Percentiles rank a stretch among this genome's conserved stretches.
Evolutionary conservation across 331 rosid species (phyloP).

Genomic region (Erythrophleum ivorense): DNA sequence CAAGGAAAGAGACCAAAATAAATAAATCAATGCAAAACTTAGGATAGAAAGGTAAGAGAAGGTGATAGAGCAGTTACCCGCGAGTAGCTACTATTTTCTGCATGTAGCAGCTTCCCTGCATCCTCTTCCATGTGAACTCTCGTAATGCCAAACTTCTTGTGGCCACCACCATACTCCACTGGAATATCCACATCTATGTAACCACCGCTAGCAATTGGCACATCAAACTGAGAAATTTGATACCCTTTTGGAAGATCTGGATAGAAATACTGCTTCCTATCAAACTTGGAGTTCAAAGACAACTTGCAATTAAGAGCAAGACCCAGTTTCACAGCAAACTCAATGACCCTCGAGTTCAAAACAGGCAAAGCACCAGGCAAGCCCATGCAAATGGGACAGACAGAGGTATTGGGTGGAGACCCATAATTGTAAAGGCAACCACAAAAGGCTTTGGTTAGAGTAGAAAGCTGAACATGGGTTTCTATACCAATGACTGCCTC

Average conservation of each 20-base stretch:
- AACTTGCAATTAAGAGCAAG: slow-evolving; percentile 89
- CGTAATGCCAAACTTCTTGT: slow-evolving; percentile 84
- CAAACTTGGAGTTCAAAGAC: slow-evolving; percentile 83
- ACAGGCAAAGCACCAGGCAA: slow-evolving; percentile 93
- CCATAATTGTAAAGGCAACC: slow-evolving; percentile 83
- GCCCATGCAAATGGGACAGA: slow-evolving; percentile 96
- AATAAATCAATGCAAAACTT: not conserved
- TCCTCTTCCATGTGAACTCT: slow-evolving; percentile 99
- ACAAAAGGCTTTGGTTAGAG: slow-evolving; percentile 90
- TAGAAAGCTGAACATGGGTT: slow-evolving; percentile 92
- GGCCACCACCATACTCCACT: slow-evolving; percentile 87
- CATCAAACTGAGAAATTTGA: slow-evolving; percentile 95
- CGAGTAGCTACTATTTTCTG: slow-evolving; percentile 78
- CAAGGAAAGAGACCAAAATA: not conserved
- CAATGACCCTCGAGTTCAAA: slow-evolving; percentile 77
- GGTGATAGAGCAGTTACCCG: slow-evolving; percentile 54
- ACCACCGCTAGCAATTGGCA: slow-evolving; percentile 82
- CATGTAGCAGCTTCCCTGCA: slow-evolving; percentile 91
- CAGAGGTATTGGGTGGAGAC: slow-evolving; percentile 69
- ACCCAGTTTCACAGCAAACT: slow-evolving; percentile 76
- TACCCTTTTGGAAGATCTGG: slow-evolving; percentile 98
- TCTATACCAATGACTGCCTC: slow-evolving; percentile 89
- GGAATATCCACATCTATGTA: slow-evolving; percentile 86
- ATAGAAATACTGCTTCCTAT: slow-evolving; percentile 93
- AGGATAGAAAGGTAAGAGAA: slow-evolving; percentile 7